Base-by-base conservation (phyloP, 164 flowering plant genomes). In the Annona squamosa region DNA sequence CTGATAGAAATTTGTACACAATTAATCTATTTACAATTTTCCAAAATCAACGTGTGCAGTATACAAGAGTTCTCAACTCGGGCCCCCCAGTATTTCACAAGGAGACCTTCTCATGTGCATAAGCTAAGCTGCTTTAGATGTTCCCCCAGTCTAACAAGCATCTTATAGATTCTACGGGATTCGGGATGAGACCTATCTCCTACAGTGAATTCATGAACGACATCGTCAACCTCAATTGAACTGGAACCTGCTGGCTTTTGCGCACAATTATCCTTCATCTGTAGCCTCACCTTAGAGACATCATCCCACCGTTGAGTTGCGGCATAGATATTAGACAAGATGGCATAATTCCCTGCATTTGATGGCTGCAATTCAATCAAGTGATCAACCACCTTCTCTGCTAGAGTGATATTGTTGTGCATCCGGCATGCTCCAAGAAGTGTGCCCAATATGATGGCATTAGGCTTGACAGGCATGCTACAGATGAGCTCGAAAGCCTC, bases 251-350 rank as follows among this genome's bases (percentile, higher is more conserved):
- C 79, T 4, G 81, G 80, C 77, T 87, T 90, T 62, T 79, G 74
- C 4, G 63, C 48, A 3, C 84, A 82, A 1, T 75, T 72, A 19
- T 63, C 82, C 81, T 78, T 90, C 93, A 94, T 87, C 63, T 44
- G 73, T 74, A 78, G 45, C 79, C 93, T 82, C 62, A 81, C 81
- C 78, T 79, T 81, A 4, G 94, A 84, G 46, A 84, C 89, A 79
- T 73, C 73, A 4, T 72, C 74, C 98, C 97, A 91, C 63, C 88
- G 85, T 17, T 92, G 89, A 3, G 84, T 82, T 12, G 89, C 83
- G 46, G 97, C 91, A 81, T 82, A 87, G 63, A 94, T 87, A 76
- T 87, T 90, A 52, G 97, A 88, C 78, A 91, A 48, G 76, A 85
- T 74, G 2, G 90, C 83, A 63, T 75, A 85, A 41, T 82, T 88